These are phyloP conservation scores for Malus domestica DNA, from an alignment of 306 rosid genomes.

Conservation along the genomic window DNA sequence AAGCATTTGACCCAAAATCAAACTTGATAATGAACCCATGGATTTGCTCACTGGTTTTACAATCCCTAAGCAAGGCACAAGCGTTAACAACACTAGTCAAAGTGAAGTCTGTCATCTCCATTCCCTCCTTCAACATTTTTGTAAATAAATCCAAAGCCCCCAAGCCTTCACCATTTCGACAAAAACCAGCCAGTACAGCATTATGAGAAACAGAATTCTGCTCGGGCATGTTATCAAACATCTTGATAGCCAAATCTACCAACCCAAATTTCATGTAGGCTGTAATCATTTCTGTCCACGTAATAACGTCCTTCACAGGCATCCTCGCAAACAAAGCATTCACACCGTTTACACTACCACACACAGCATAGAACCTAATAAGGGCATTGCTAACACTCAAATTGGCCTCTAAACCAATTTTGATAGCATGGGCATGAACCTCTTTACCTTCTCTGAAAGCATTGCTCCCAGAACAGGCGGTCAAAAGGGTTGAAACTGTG, in stretches of 20 bases:
- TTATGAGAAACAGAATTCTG: slow-evolving; percentile 49
- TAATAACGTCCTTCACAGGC: slow-evolving; percentile 54
- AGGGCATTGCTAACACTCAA: slow-evolving; percentile 72
- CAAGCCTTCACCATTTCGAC: slow-evolving; percentile 48
- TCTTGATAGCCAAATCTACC: slow-evolving; percentile 46
- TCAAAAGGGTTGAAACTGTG: slow-evolving; percentile 57
- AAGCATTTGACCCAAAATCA: slow-evolving; percentile 53
- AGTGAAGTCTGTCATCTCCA: slow-evolving; percentile 60
- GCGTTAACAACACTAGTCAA: slow-evolving; percentile 56
- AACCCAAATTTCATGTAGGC: slow-evolving; percentile 64
- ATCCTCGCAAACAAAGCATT: slow-evolving; percentile 46
- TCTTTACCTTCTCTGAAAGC: slow-evolving; percentile 42
- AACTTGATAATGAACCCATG: slow-evolving; percentile 65
- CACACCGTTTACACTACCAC: slow-evolving; percentile 43
- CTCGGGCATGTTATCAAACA: slow-evolving; percentile 59
- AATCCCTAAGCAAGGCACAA: slow-evolving; percentile 53
- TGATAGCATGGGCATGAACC: slow-evolving; percentile 60
- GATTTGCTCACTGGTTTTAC: slow-evolving; percentile 48
- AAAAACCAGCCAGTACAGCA: slow-evolving; percentile 70
- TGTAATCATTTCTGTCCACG: slow-evolving; percentile 63
- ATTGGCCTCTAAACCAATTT: slow-evolving; percentile 50
- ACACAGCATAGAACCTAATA: slow-evolving; percentile 47
- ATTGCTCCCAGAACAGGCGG: slow-evolving; percentile 41
- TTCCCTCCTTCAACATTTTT: slow-evolving; percentile 41
- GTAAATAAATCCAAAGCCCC: slow-evolving; percentile 49